These are phyloP conservation scores for Hansfordia pulvinata DNA, from an alignment of 2,329 filamentous ascomycete genomes.

Conservation along the genomic window DNA sequence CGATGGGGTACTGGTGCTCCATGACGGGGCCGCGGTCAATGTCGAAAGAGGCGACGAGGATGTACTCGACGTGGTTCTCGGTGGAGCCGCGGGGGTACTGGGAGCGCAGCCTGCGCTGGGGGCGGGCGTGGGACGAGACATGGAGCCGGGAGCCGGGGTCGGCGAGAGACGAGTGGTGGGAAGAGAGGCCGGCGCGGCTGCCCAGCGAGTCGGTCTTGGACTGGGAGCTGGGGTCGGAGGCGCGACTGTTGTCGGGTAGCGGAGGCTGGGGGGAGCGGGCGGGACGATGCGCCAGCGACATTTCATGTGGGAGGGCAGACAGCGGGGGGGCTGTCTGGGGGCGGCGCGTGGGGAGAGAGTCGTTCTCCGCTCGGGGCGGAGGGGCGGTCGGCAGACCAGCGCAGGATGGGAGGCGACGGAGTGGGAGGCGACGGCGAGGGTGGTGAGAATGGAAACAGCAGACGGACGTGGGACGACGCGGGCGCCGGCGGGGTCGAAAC, in stretches of 20 bases:
- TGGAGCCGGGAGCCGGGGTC: too few relatives aligned
- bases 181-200: conserved; percentile 36
- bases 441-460: too few relatives aligned
- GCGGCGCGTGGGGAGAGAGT: too few relatives aligned
- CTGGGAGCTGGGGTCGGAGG: conserved; percentile 44
- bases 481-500: too few relatives aligned
- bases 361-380: too few relatives aligned
- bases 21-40: conserved; percentile 93
- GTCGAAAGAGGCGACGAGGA: conserved; percentile 92
- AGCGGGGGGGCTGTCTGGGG: too few relatives aligned
- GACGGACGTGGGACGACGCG: too few relatives aligned
- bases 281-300: too few relatives aligned
- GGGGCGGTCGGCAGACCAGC: too few relatives aligned
- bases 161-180: conserved; percentile 47
- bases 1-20: conserved; percentile 93
- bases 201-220: conserved; percentile 40
- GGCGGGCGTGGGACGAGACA: conserved; percentile 30
- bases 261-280: conserved; percentile 41
- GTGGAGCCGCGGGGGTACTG: conserved; percentile 61
- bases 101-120: conserved; percentile 47
- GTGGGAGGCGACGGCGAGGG: too few relatives aligned
- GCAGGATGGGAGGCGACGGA: too few relatives aligned
- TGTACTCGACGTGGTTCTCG: conserved; percentile 97
- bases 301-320: too few relatives aligned
- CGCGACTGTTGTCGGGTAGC: conserved; percentile 36